A percentile compares a stretch with the other conserved stretches of the same genome.
Evolutionary conservation across 305 asterid species (phyloP).

Genomic region (Stenogyne calaminthoides): DNA sequence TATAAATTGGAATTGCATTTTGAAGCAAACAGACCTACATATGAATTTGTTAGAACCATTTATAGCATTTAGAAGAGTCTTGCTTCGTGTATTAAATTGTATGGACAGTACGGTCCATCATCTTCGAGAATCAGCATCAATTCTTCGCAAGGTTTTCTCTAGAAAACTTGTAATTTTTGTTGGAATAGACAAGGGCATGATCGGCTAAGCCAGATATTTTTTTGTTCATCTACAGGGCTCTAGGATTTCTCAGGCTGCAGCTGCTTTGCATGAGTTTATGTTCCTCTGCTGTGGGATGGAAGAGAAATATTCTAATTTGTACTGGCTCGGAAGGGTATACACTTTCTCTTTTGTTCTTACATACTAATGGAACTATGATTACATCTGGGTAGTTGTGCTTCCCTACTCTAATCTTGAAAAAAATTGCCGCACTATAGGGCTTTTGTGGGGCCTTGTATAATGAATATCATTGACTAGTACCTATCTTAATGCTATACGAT

Average conservation of each 20-base stretch:
- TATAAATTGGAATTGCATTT: conserved; percentile 66
- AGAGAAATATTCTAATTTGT: conserved; percentile 63
- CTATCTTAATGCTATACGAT: conserved; percentile 18
- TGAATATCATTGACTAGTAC: conserved; percentile 14
- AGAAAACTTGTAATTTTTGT: conserved; percentile 26
- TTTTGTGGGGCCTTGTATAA: conserved; percentile 22
- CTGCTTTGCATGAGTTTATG: conserved; percentile 89
- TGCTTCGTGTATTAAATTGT: conserved; percentile 73
- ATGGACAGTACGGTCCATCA: conserved; percentile 62
- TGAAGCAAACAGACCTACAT: conserved; percentile 81
- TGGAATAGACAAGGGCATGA: conserved; percentile 23
- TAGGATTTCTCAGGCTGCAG: conserved; percentile 91
- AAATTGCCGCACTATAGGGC: neutral
- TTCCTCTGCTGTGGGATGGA: conserved; percentile 66
- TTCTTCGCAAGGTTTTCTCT: conserved; percentile 85
- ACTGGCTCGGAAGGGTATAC: conserved; percentile 95
- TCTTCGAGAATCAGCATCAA: conserved; percentile 85
- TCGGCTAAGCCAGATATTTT: conserved; percentile 31
- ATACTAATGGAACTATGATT: conserved; percentile 12
- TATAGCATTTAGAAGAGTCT: conserved; percentile 86
- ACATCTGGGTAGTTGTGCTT: conserved; percentile 23
- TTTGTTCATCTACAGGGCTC: conserved; percentile 60
- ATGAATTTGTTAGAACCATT: conserved; percentile 96
- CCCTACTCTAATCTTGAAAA: conserved; percentile 23
- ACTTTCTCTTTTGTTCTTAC: conserved; percentile 25